Conservation (phyloP, 2,329 filamentous ascomycete species). For the Bisporella sp. region DNA sequence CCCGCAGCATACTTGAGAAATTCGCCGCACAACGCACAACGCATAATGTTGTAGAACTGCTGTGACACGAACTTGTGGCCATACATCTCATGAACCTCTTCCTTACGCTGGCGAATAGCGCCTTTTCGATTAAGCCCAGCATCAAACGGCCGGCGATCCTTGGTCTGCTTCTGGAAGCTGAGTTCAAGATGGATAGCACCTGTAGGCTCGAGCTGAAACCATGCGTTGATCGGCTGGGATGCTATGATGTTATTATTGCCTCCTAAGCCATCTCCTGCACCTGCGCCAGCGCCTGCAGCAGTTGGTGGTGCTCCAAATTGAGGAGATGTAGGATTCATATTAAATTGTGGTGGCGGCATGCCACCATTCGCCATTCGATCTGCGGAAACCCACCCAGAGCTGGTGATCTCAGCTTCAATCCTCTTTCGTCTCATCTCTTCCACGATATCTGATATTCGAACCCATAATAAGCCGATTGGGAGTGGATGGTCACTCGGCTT, state of each 20-base stretch:
- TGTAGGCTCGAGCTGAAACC: constrained; percentile 94
- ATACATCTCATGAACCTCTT: constrained; percentile 97
- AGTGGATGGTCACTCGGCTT: constrained; percentile 85
- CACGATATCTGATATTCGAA: constrained; percentile 92
- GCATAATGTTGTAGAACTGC: constrained; percentile 99
- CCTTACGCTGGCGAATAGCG: constrained; percentile 93
- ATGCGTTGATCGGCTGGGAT: constrained; percentile 69
- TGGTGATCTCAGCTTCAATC: constrained; percentile 92
- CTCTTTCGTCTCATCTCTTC: constrained; percentile 97
- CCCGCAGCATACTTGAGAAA: constrained; percentile 98
- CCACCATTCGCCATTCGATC: constrained; percentile 75
- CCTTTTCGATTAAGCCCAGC: constrained; percentile 90
- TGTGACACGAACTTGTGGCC: constrained; percentile 98
- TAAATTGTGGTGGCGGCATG: constrained; percentile 45
- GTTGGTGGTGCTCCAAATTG: constrained; percentile 38
- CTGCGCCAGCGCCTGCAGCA: constrained; percentile 27
- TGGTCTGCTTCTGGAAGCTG: constrained; percentile 86
- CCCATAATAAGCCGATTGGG: constrained; percentile 92
- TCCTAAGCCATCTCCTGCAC: constrained; percentile 20
- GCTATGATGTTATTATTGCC: constrained; percentile 29
- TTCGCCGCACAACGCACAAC: constrained; percentile 92
- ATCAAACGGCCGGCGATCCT: constrained; percentile 76
- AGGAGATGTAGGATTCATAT: constrained; percentile 43
- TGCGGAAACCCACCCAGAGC: constrained; percentile 92
- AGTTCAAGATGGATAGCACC: constrained; percentile 87